Percentiles rank a stretch among this genome's conserved stretches.
These are phyloP conservation scores for Penicillium cataractarum DNA, from an alignment of 495 filamentous ascomycete genomes.

Conservation along the genomic window DNA sequence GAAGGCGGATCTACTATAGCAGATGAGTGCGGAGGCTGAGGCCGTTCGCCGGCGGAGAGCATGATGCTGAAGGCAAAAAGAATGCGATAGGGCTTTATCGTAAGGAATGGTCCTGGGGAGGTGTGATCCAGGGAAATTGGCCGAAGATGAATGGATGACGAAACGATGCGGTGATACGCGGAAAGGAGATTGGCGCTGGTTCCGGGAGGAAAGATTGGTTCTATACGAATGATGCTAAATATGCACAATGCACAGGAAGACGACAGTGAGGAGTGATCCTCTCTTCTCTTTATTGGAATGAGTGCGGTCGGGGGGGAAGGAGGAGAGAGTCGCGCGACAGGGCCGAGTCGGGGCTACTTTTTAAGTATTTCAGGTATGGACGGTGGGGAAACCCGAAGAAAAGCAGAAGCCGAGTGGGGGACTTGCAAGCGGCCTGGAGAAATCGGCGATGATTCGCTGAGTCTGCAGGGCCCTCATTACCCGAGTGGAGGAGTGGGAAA, in stretches of 20 bases:
- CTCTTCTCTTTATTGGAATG: background rate
- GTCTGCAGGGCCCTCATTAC: constrained; percentile 18
- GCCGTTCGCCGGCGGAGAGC: constrained; percentile 49
- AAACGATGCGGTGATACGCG: constrained; percentile 26
- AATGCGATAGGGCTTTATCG: constrained; percentile 8
- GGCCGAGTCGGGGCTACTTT: constrained; percentile 10
- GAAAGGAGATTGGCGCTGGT: background rate
- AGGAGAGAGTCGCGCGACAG: constrained; percentile 25
- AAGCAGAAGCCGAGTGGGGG: constrained; percentile 38
- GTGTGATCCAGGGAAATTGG: constrained; percentile 16
- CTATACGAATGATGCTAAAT: background rate
- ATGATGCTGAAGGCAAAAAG: constrained; percentile 36
- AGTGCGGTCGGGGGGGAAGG: constrained; percentile 6
- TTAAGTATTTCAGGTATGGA: constrained; percentile 34
- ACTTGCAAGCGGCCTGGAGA: background rate
- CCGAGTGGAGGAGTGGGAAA: constrained; percentile 22
- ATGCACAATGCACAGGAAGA: background rate
- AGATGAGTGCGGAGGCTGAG: constrained; percentile 33
- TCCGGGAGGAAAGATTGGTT: constrained; percentile 1
- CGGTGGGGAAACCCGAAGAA: constrained; percentile 33
- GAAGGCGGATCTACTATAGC: constrained; percentile 31
- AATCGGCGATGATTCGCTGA: constrained; percentile 17
- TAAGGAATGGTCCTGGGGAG: background rate
- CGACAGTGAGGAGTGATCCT: background rate
- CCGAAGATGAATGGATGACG: constrained; percentile 22